Conservation (phyloP, 306 rosid species). For the Geum urbanum region DNA sequence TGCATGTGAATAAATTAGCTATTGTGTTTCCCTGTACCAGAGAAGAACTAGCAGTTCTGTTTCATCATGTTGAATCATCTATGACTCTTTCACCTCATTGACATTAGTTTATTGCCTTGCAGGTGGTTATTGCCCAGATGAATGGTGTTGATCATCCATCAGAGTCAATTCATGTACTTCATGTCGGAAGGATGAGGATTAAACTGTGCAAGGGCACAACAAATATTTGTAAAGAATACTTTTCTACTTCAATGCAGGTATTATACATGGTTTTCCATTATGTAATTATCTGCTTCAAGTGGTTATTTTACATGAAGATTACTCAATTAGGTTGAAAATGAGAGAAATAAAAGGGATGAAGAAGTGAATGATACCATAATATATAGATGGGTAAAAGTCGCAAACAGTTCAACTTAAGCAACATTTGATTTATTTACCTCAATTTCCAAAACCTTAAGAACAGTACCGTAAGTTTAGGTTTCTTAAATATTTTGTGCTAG, state of each 20-base stretch:
- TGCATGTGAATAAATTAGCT: no score
- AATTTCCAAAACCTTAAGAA: no score
- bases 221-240: constrained; percentile 71
- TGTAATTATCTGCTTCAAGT: background rate
- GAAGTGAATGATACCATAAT: background rate
- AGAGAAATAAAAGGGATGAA: background rate
- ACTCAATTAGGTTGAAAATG: background rate
- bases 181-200: constrained; percentile 91
- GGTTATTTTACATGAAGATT: background rate
- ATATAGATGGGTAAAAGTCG: no score
- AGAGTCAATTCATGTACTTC: constrained; percentile 74
- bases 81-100: background rate
- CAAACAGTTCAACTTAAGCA: no score
- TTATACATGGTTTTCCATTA: background rate
- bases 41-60: background rate
- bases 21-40: background rate
- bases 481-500: no score
- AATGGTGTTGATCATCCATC: constrained; percentile 53
- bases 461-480: no score
- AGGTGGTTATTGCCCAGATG: constrained; percentile 82
- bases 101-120: constrained; percentile 28
- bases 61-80: background rate
- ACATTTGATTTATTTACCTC: no score
- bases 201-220: constrained; percentile 69
- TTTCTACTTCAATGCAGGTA: constrained; percentile 89